Evolutionary conservation across 441 rosid species (phyloP).

Genomic region (Gossypium davidsonii): DNA sequence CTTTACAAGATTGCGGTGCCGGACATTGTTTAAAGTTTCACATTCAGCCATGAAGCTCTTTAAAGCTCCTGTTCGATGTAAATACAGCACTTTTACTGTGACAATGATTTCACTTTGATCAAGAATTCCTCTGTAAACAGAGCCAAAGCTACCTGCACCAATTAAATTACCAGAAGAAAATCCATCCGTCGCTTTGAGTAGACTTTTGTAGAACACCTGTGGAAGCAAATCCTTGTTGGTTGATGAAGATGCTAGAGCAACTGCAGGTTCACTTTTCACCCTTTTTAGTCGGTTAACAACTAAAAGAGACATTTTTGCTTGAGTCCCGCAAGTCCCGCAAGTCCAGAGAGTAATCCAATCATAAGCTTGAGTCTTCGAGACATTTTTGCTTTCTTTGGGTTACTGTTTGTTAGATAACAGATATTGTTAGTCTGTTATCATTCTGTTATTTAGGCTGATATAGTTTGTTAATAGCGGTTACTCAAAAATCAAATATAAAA

Average conservation of each 20-base stretch:
- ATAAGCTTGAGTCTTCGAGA: neutral
- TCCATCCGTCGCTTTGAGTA: slow-evolving; percentile 19
- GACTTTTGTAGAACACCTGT: slow-evolving; percentile 15
- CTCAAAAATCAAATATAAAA: too few relatives aligned
- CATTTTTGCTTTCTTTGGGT: neutral
- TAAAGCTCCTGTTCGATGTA: neutral
- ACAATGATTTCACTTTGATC: neutral
- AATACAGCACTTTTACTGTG: neutral
- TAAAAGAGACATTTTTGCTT: neutral
- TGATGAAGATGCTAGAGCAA: neutral
- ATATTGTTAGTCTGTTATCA: too few relatives aligned
- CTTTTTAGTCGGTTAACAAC: neutral
- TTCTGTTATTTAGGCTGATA: too few relatives aligned
- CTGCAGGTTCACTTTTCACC: neutral
- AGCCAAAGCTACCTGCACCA: slow-evolving; percentile 23
- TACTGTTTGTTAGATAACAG: neutral
- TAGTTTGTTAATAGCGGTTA: too few relatives aligned
- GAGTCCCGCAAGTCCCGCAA: neutral
- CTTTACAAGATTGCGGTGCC: slow-evolving; percentile 8
- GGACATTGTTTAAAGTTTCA: neutral
- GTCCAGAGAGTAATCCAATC: neutral
- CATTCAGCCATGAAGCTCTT: slow-evolving; percentile 12
- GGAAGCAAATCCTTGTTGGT: neutral
- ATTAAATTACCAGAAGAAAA: slow-evolving; percentile 21
- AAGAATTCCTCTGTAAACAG: slow-evolving; percentile 27